phyloP scores from a whole-genome alignment of 441 rosid genomes.

The California macrophylla region DNA sequence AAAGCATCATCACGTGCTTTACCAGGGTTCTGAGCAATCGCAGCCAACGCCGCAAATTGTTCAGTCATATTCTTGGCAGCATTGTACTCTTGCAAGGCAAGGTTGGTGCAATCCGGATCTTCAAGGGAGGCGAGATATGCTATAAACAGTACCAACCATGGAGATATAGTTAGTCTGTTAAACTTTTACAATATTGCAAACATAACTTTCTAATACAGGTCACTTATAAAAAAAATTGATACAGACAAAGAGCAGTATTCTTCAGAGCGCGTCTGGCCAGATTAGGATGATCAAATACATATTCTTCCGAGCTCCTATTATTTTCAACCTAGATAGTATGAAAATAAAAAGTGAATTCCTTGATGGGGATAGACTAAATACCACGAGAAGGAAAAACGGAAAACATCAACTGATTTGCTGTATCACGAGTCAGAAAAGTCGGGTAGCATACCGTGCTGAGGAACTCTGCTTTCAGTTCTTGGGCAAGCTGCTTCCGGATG shows the following conservation, averaged over 20 bases:
- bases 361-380: background rate
- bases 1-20: conserved; percentile 66
- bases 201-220: no score
- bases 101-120: conserved; percentile 40
- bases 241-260: conserved; percentile 71
- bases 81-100: conserved; percentile 61
- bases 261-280: conserved; percentile 86
- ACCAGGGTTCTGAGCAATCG: conserved; percentile 68
- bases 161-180: conserved; percentile 7
- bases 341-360: conserved; percentile 6
- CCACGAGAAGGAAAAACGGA: background rate
- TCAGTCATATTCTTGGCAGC: conserved; percentile 88
- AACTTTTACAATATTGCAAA: conserved; percentile 5
- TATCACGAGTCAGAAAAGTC: background rate
- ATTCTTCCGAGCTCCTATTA: conserved; percentile 68
- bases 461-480: conserved; percentile 68
- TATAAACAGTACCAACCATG: conserved; percentile 19
- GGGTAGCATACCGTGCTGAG: conserved; percentile 51
- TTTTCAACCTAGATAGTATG: conserved; percentile 45
- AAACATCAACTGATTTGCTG: background rate
- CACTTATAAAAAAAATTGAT: background rate
- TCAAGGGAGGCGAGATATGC: conserved; percentile 83
- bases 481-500: conserved; percentile 77
- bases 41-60: conserved; percentile 87
- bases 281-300: conserved; percentile 65